A percentile compares a stretch with the other conserved stretches of the same genome.
These are phyloP conservation scores for Isatis tinctoria DNA, from an alignment of 345 rosid genomes.

Conservation along the genomic window DNA sequence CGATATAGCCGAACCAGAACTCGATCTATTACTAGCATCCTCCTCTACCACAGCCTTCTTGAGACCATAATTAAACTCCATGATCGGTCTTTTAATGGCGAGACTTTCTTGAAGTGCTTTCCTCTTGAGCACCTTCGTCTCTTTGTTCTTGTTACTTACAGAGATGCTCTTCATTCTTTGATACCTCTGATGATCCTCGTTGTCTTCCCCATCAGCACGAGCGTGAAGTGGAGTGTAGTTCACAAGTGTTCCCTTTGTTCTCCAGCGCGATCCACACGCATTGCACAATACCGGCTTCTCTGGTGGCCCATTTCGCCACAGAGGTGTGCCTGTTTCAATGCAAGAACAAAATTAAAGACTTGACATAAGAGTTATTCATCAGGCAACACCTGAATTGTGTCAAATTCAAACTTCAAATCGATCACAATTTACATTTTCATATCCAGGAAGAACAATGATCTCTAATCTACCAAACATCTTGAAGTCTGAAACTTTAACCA, in stretches of 20 bases:
- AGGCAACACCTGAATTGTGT: background rate
- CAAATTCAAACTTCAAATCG: conserved; percentile 6
- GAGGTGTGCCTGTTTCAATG: conserved; percentile 69
- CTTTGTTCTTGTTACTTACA: conserved; percentile 52
- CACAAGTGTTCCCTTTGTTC: conserved; percentile 80
- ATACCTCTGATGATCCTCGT: conserved; percentile 48
- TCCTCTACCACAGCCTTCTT: conserved; percentile 61
- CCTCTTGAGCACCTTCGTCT: conserved; percentile 64
- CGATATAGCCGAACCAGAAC: conserved; percentile 97
- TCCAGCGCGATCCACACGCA: conserved; percentile 98
- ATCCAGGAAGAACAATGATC: conserved; percentile 9
- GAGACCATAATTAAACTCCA: conserved; percentile 50
- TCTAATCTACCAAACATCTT: background rate
- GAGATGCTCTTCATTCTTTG: conserved; percentile 57
- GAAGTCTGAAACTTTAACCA: conserved; percentile 5
- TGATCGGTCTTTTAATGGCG: conserved; percentile 34
- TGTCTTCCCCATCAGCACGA: conserved; percentile 59
- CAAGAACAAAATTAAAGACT: background rate
- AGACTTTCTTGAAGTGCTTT: conserved; percentile 53
- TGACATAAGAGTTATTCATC: background rate
- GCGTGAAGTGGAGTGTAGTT: conserved; percentile 84
- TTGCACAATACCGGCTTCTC: conserved; percentile 98
- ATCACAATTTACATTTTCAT: background rate
- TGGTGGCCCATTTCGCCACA: conserved; percentile 98
- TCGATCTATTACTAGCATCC: conserved; percentile 82